Evolutionary conservation across 2,329 filamentous ascomycete species (phyloP).

Genomic region (Aspergillus fumigatiaffinis): DNA sequence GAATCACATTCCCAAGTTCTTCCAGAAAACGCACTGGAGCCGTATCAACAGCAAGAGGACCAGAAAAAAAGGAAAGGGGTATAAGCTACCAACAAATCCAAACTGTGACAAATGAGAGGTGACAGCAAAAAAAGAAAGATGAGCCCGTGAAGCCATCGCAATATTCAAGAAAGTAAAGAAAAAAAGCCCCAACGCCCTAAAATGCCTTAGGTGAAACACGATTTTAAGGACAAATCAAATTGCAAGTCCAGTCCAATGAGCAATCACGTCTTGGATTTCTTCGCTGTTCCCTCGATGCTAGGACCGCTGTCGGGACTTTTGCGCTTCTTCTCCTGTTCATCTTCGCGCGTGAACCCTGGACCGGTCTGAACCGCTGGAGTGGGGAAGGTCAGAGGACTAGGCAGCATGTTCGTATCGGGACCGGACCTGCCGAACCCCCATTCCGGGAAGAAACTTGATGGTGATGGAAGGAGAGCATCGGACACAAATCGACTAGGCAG

Average conservation of each 20-base stretch:
- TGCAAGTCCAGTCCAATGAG: not conserved
- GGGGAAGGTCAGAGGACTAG: conserved; percentile 87
- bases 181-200: not conserved
- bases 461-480: conserved; percentile 82
- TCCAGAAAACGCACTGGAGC: not conserved
- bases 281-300: conserved; percentile 28
- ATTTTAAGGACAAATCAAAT: conserved; percentile 2
- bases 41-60: not conserved
- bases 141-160: conserved; percentile 14
- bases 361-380: conserved; percentile 59
- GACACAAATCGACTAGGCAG: conserved; percentile 87
- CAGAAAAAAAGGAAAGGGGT: conserved; percentile 10
- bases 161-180: conserved; percentile 9
- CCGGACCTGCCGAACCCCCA: conserved; percentile 69
- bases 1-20: conserved; percentile 2
- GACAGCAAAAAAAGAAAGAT: conserved; percentile 1
- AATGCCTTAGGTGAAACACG: conserved; percentile 7
- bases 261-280: conserved; percentile 38
- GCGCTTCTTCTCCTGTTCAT: conserved; percentile 43
- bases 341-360: conserved; percentile 39
- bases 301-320: conserved; percentile 40
- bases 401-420: conserved; percentile 76
- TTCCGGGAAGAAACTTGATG: conserved; percentile 86
- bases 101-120: conserved; percentile 8
- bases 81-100: conserved; percentile 11